A percentile compares a stretch with the other conserved stretches of the same genome.
These are phyloP conservation scores for Beauveria sp. DNA, from an alignment of 2,329 filamentous ascomycete species.

Conservation along the genomic window DNA sequence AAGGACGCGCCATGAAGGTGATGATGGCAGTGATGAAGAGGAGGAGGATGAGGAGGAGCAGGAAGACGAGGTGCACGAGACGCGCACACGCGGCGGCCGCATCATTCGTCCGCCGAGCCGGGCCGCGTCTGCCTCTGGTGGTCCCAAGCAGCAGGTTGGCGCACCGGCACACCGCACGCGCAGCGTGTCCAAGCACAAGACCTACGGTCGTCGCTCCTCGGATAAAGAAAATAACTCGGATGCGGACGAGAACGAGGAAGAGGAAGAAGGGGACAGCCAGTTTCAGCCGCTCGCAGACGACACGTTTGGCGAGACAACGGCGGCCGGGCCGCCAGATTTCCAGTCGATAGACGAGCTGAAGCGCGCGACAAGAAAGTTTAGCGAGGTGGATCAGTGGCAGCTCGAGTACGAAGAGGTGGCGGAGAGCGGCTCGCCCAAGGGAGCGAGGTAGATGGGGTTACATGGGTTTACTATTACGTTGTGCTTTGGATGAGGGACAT, in stretches of 20 bases:
- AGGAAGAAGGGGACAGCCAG: constrained; percentile 26
- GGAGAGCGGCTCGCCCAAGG: constrained; percentile 21
- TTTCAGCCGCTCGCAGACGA: constrained; percentile 39
- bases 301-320: constrained; percentile 28
- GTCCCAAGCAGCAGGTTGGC: constrained; percentile 14
- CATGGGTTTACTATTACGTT: background rate
- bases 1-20: constrained; percentile 34
- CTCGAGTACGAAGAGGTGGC: constrained; percentile 59
- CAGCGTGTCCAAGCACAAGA: constrained; percentile 24
- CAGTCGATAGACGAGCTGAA: constrained; percentile 47
- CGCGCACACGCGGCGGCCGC: constrained; percentile 16
- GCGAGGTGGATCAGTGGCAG: constrained; percentile 62
- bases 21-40: constrained; percentile 40
- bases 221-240: constrained; percentile 50
- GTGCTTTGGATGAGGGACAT: background rate
- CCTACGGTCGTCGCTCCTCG: constrained; percentile 44
- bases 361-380: constrained; percentile 53
- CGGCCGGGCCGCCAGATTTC: constrained; percentile 29
- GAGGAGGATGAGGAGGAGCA: constrained; percentile 40
- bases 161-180: background rate
- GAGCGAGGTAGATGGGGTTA: constrained; percentile 1
- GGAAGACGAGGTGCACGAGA: constrained; percentile 16
- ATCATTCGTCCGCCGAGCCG: constrained; percentile 4
- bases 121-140: constrained; percentile 11
- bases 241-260: constrained; percentile 23